Conservation (phyloP, 129 eudicot genomes). For the Kitagawia praeruptora region DNA sequence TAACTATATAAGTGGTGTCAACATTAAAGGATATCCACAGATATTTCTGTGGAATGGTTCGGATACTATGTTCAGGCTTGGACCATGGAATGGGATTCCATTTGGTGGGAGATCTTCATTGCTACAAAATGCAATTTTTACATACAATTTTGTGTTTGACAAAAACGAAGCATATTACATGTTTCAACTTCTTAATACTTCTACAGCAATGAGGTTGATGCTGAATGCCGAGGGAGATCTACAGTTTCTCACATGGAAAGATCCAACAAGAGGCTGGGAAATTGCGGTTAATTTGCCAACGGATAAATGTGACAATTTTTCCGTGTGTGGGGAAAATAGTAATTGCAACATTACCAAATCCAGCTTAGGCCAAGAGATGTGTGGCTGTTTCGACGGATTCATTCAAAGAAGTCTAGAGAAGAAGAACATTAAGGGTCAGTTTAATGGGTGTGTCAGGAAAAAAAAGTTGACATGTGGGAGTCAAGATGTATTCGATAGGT, state of each 20-base stretch:
- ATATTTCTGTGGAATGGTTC: constrained; percentile 7
- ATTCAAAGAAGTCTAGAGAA: background rate
- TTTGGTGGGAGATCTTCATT: constrained; percentile 18
- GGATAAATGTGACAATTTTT: background rate
- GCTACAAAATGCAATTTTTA: background rate
- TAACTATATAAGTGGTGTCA: constrained; percentile 8
- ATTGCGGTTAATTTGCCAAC: background rate
- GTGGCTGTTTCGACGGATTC: constrained; percentile 4
- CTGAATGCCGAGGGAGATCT: background rate
- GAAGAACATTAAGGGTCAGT: background rate
- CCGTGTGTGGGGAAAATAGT: background rate
- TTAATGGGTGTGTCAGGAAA: background rate
- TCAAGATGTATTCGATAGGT: background rate
- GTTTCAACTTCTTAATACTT: background rate
- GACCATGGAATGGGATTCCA: constrained; percentile 34
- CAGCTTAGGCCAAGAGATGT: background rate
- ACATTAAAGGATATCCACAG: constrained; percentile 18
- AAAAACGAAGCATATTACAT: background rate
- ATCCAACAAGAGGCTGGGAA: background rate
- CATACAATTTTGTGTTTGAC: background rate
- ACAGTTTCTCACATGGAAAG: background rate
- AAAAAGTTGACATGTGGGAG: background rate
- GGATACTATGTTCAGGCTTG: constrained; percentile 17
- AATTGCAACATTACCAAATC: background rate
- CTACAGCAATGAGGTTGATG: background rate